Evolutionary conservation across 2,329 filamentous ascomycete genomes (phyloP).

Genomic region (Paramyrothecium roridum): DNA sequence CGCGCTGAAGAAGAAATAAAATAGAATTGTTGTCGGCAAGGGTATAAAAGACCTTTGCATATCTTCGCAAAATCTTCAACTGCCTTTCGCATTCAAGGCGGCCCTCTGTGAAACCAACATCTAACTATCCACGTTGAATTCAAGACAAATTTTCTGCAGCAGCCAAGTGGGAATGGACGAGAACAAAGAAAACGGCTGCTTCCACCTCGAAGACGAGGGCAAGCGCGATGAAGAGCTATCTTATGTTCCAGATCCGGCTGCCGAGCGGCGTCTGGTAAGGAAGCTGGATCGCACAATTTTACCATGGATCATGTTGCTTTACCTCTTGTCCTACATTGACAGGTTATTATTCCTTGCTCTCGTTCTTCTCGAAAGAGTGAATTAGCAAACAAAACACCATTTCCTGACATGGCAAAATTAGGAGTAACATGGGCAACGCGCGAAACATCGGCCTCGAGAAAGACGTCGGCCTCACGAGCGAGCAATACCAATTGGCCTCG

Average conservation of each 20-base stretch:
- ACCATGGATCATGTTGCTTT: conserved; percentile 11
- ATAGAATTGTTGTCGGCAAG: not conserved
- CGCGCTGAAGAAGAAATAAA: not conserved
- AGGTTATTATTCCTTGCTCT: conserved; percentile 1
- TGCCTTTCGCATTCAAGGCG: not conserved
- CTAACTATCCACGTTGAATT: too few relatives aligned
- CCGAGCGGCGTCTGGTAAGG: conserved; percentile 7
- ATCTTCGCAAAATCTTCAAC: not conserved
- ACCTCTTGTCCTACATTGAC: conserved; percentile 8
- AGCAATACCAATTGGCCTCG: conserved; percentile 7
- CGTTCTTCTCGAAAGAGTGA: not conserved
- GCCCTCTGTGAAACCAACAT: too few relatives aligned
- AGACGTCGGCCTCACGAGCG: conserved; percentile 3
- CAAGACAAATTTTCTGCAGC: not conserved
- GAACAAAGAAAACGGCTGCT: not conserved
- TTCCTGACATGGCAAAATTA: not conserved
- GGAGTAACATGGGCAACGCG: conserved; percentile 9
- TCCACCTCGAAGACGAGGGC: not conserved
- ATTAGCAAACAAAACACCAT: not conserved
- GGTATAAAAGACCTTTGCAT: not conserved
- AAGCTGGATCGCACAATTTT: conserved; percentile 10
- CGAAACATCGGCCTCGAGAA: conserved; percentile 7
- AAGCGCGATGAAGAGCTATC: not conserved
- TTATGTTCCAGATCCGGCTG: not conserved
- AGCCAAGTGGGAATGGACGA: not conserved